Evolutionary conservation across 129 eudicot genomes (phyloP), one percentile per base, ranked within the genome.

Genomic region (Lonicera japonica): DNA sequence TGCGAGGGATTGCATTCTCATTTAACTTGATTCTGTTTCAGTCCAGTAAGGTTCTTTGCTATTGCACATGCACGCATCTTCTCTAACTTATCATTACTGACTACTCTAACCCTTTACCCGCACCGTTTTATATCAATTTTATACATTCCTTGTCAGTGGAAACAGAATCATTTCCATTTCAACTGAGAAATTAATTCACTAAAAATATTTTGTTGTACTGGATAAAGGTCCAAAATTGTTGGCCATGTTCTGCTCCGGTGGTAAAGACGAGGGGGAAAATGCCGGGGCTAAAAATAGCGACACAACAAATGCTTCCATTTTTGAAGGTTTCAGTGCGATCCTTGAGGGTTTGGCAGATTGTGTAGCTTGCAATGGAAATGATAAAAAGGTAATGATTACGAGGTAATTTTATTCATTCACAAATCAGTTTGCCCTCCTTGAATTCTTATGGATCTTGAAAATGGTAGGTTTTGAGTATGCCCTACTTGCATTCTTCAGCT

Each of bases 201-300:
- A 29, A 29, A 29, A 29, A 1, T 6, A 18, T 58, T 25, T 57
- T 74, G 63, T 54, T 60, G 11, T 75, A 53, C 66, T 61, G 15
- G 52, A 25, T 66, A 39, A 54, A 90, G 97, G 95, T 84, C 95
- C 97, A 57, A 84, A 74, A 22, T 70, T 87, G 40, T 54, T 87
- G 78, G 63, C 81, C 23, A 65, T 70, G 71, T 79, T 86, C 61
- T 74, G 88, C 61, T 74, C 82, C n/a, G 69, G 80, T 19, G 79
- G 61, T 63, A 81, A 72, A 58, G 87, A 74, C 60, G 83, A 73
- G 64, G 72, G 61, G 57, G 69, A 72, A 57, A 67, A 25, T 64
- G 63, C 81, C 17, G 75, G 56, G 61, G 69, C 60, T 60, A 45
- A 73, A 25, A 73, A 54, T 34, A 25, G 23, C 24, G 70, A 66